Percentiles rank a stretch among this genome's conserved stretches.
phyloP scores from a whole-genome alignment of 2,329 filamentous ascomycete genomes.

The Colletotrichum aenigma region DNA sequence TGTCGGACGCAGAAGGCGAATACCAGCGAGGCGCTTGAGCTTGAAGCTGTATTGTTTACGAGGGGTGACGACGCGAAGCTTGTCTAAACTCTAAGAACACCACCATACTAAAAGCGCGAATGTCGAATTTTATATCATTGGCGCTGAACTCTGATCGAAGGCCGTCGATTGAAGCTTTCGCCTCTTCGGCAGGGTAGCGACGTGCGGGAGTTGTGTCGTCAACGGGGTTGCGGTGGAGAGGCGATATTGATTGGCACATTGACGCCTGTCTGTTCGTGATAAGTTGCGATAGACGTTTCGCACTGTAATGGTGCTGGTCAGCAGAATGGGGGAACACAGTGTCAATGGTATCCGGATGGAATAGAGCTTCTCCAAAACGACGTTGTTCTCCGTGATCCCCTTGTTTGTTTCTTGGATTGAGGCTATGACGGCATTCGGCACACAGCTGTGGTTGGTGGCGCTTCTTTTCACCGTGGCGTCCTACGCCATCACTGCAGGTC shows the following conservation, averaged over 20 bases:
- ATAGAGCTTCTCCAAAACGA: background rate
- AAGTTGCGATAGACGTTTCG: background rate
- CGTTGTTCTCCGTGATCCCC: background rate
- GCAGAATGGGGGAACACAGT: no score
- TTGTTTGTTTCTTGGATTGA: background rate
- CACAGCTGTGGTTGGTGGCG: constrained; percentile 1
- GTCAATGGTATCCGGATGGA: background rate
- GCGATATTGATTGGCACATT: background rate
- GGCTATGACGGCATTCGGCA: background rate
- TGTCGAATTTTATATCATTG: background rate
- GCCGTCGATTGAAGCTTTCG: constrained; percentile 13
- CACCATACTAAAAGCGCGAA: background rate
- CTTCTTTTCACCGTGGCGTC: background rate
- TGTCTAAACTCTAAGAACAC: background rate
- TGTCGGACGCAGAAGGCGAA: background rate
- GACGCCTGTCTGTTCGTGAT: background rate
- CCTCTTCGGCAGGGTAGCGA: background rate
- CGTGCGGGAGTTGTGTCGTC: background rate
- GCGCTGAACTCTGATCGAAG: background rate
- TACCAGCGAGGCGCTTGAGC: background rate
- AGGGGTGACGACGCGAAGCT: background rate
- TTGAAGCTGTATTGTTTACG: background rate
- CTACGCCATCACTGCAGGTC: constrained; percentile 1
- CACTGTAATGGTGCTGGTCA: background rate
- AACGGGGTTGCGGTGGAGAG: background rate